Base-by-base conservation (phyloP, 768 basidiomycete species). In the Xerocomellus amylosporus region DNA sequence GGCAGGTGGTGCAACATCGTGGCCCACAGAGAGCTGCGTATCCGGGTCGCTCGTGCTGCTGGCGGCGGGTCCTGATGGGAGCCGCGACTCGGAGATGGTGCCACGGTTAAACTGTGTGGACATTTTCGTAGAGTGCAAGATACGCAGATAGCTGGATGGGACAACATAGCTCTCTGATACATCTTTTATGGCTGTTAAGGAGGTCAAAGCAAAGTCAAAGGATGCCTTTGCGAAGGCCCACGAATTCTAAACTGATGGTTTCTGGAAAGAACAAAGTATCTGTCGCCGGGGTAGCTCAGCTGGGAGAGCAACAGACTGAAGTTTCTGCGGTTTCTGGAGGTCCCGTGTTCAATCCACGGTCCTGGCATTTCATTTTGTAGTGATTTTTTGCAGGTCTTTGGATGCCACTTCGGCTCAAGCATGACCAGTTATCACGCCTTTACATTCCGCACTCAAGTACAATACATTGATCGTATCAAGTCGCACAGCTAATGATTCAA, bases 221-320 rank as follows among this genome's bases (percentile, higher is more conserved):
- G n/a, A 38, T 8, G 37, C 54, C 12, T 24, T 12, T 10, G 17
- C 22, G 28, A 15, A 28, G 26, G 28, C 8, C 4, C 9, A 12
- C n/a, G 20, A n/a, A 38, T 24, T 24, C 24, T 9, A n/a, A 37
- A n/a, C 17, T 8, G 2, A 9, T 48, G 4, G 2, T 5, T 8
- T 13, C 17, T 38, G 1, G 14, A 14, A 56, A 1, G 7, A 14
- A 3, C 0, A n/a, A 0, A 0, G 9, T 4, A 1, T 20, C 2
- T 3, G 19, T 13, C 39, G 81, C 80, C 81, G 79, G 77, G 78
- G 73, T 84, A 84, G 82, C 82, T 84, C 82, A 84, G 81, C 77
- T 83, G 82, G 82, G 82, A 84, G 82, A 83, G 82, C 82, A 82
- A 79, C 78, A 83, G 82, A 83, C 82, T 84, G 82, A 84, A 84